phyloP scores from a whole-genome alignment of 345 rosid genomes.

The Cardamine resedifolia region DNA sequence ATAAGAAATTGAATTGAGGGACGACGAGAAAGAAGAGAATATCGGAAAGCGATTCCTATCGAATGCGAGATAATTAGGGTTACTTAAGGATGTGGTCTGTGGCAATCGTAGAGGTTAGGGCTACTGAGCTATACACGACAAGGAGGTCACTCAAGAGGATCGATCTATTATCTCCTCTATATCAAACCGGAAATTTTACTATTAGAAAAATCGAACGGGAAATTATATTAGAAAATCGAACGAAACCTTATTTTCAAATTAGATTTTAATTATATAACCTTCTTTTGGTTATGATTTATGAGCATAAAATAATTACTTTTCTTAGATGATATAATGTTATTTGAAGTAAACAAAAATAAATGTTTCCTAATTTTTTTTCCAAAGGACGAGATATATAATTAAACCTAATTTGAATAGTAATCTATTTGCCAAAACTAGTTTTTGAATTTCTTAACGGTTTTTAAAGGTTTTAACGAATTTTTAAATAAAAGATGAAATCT shows the following conservation, averaged over 20 bases:
- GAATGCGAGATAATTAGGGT: slow-evolving; percentile 15
- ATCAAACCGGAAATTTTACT: background rate
- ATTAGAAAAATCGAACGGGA: background rate
- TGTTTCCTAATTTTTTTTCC: background rate
- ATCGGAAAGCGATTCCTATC: background rate
- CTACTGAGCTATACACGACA: slow-evolving; percentile 24
- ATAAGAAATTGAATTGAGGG: background rate
- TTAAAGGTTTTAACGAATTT: background rate
- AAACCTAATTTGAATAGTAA: background rate
- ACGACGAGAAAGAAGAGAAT: background rate
- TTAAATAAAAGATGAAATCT: background rate
- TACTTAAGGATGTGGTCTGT: slow-evolving; percentile 16
- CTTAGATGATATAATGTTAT: background rate
- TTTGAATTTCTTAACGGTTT: background rate
- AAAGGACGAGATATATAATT: background rate
- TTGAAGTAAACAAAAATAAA: background rate
- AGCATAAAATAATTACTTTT: background rate
- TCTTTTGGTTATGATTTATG: background rate
- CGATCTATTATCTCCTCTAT: background rate
- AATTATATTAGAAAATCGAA: background rate
- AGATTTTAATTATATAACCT: too few species aligned
- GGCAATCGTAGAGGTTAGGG: slow-evolving; percentile 19
- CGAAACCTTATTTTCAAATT: background rate
- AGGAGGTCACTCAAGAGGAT: background rate
- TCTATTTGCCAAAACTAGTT: background rate